phyloP scores from a whole-genome alignment of 2,329 filamentous ascomycete genomes.

The Pseudogymnoascus sp. region DNA sequence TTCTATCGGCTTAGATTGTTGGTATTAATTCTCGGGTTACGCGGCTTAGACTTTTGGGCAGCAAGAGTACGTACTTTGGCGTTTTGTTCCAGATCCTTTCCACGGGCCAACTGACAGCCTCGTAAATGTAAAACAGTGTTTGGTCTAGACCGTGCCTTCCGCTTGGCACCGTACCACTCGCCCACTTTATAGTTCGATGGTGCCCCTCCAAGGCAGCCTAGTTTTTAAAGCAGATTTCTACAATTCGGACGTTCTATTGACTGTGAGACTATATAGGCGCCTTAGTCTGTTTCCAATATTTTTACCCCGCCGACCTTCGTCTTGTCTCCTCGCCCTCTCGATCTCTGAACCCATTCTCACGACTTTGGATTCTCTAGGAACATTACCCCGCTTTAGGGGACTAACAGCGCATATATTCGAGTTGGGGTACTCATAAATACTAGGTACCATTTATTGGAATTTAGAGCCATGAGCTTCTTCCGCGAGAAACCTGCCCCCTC shows the following conservation, averaged over 20 bases:
- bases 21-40: neutral
- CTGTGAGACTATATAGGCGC: neutral
- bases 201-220: neutral
- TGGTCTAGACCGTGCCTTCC: slow-evolving; percentile 4
- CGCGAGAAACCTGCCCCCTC: too few species aligned
- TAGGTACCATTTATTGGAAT: neutral
- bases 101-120: neutral
- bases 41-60: neutral
- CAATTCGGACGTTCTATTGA: neutral
- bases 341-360: neutral
- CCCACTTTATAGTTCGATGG: slow-evolving; percentile 1
- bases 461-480: too few species aligned
- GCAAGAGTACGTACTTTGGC: neutral
- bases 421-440: too few species aligned
- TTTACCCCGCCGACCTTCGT: neutral
- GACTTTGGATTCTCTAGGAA: neutral
- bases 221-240: neutral
- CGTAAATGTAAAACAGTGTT: neutral
- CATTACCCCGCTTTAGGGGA: neutral
- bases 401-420: too few species aligned
- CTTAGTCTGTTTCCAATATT: neutral
- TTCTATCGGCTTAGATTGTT: neutral
- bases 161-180: slow-evolving; percentile 1
- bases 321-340: neutral
- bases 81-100: neutral